Conservation (phyloP, 2,329 filamentous ascomycete species). For the Diaporthe sp. region DNA sequence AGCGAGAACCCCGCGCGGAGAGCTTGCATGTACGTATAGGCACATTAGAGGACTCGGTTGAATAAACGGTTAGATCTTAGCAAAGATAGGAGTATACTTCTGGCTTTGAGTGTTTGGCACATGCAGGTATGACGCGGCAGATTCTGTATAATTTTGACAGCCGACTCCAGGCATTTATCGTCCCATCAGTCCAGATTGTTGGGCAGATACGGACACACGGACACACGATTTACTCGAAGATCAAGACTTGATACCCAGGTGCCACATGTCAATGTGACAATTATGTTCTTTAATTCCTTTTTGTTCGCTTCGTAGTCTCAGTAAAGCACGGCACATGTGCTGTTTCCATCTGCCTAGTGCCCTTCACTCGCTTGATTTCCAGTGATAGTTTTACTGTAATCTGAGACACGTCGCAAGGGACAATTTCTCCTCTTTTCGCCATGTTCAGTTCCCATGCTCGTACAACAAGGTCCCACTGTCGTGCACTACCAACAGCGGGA, state of each 20-base stretch:
- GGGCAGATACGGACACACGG: not conserved
- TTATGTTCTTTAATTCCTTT: not conserved
- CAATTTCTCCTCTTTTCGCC: not conserved
- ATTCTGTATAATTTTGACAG: not conserved
- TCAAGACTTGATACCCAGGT: no score
- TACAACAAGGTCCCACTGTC: not conserved
- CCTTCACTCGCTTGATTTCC: no score
- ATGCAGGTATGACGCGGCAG: not conserved
- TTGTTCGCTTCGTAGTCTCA: not conserved
- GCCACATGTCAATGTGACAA: not conserved
- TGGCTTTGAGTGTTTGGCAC: not conserved
- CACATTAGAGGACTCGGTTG: conserved; percentile 37
- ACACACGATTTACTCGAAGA: not conserved
- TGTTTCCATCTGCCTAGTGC: conserved; percentile 1
- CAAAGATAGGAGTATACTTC: not conserved
- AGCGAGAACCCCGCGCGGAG: not conserved
- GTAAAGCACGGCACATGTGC: not conserved
- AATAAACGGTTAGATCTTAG: conserved; percentile 6
- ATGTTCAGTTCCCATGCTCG: not conserved
- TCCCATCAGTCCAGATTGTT: no score
- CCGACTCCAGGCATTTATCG: no score
- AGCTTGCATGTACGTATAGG: conserved; percentile 37
- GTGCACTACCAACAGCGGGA: not conserved
- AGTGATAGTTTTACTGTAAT: not conserved
- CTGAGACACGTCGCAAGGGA: not conserved